Base-by-base conservation (phyloP, 2,329 filamentous ascomycete species). In the Gaeumannomyces sp. region DNA sequence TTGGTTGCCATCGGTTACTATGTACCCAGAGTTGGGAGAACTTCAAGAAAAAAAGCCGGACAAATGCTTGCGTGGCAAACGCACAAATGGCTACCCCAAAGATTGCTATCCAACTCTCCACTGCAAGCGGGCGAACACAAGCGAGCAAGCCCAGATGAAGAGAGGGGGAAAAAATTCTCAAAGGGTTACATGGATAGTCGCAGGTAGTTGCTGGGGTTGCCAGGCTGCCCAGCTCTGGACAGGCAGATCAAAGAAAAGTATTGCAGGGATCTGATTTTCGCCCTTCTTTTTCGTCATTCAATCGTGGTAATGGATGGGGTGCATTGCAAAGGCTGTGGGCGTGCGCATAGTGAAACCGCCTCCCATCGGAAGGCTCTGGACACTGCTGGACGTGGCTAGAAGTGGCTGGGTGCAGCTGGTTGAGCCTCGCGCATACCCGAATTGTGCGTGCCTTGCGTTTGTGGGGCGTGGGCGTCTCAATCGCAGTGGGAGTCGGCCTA, bases 341-440 rank as follows among this genome's bases (percentile, higher is more conserved):
- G 45, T 53, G 45, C 22, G 6, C 45, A n/a, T 53, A 53, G 45
- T 3, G 22, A 53, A 53, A 53, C 3, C 45, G 45, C 45, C 16
- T n/a, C 45, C 22, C 22, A 25, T 25, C 25, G 22, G 45, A 53
- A 53, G 45, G 45, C 45, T 53, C 45, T 53, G 45, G 45, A 53
- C 45, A 25, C 45, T 53, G 45, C 45, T 53, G 45, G 45, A 53
- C 45, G 45, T 53, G 45, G 45, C 45, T 53, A 53, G 45, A 53
- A 53, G 45, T 53, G 45, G 45, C 45, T 53, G 45, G 45, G 8
- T 1, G 45, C 8, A 10, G 22, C 45, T 14, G 45, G 45, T 53
- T 53, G 45, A 53, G 45, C 45, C 45, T 53, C 7, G 45, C 3
- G 19, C 45, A 6, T 53, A 4, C 38, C 16, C 3, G 38, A 50